Conservation (phyloP, 75 land plant species). For the Chamaecyparis obtusa region DNA sequence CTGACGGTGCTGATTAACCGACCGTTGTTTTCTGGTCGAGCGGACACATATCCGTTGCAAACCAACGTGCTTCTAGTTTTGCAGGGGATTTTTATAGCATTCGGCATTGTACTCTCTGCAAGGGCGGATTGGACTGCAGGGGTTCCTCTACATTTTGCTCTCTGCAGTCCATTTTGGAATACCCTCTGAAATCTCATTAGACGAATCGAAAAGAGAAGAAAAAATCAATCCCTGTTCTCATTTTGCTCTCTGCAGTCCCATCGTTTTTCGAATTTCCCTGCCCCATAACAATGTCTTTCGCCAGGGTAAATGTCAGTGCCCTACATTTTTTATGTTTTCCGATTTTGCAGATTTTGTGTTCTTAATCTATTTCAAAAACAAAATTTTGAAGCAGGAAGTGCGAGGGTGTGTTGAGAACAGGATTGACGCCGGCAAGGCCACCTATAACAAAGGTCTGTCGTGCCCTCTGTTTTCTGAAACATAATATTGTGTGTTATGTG, state of each 20-base stretch:
- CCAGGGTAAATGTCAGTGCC: slow-evolving; percentile 4
- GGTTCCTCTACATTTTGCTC: neutral
- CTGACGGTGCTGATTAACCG: neutral
- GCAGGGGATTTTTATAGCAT: neutral
- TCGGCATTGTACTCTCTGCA: too few relatives aligned
- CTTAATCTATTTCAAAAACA: neutral
- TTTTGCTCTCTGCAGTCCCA: too few relatives aligned
- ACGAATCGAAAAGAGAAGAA: neutral
- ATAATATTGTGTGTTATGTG: neutral
- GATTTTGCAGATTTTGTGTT: too few relatives aligned
- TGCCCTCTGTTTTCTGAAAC: neutral
- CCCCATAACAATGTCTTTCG: neutral
- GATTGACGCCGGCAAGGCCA: neutral
- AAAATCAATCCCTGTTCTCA: neutral
- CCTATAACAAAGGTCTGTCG: neutral
- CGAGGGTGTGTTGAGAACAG: neutral
- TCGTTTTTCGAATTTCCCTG: neutral
- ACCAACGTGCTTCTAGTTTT: too few relatives aligned
- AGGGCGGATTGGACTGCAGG: neutral
- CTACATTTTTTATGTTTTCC: neutral
- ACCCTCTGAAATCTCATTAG: neutral
- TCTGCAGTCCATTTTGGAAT: neutral
- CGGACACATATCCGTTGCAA: slow-evolving; percentile 2
- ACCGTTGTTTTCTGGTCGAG: neutral
- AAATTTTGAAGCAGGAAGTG: neutral